Percentiles rank a stretch among this genome's conserved stretches.
Evolutionary conservation across 1,139 yeast species (phyloP).

Genomic region (Geotrichum klebahnii): DNA sequence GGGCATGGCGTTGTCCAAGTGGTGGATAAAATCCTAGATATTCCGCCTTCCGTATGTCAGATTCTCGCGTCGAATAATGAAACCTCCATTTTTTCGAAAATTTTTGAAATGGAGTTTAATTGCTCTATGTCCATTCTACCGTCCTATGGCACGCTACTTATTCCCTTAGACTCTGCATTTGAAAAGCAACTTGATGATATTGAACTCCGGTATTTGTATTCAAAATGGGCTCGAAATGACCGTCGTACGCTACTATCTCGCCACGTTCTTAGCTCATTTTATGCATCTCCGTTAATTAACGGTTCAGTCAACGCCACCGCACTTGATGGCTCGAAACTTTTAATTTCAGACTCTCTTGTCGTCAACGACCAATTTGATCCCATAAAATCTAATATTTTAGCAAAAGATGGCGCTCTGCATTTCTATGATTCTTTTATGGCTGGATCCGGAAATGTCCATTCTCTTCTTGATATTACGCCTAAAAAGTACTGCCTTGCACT

Average conservation of each 20-base stretch:
- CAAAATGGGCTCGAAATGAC: slow-evolving; percentile 41
- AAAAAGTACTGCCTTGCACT: slow-evolving; percentile 70
- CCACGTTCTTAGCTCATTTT: slow-evolving; percentile 35
- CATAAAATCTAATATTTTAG: slow-evolving; percentile 44
- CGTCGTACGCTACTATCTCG: slow-evolving; percentile 38
- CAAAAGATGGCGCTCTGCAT: slow-evolving; percentile 63
- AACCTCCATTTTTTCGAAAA: slow-evolving; percentile 28
- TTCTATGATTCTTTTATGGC: slow-evolving; percentile 44
- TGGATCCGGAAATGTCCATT: slow-evolving; percentile 15
- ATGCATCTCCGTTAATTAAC: slow-evolving; percentile 27
- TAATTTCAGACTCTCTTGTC: slow-evolving; percentile 24
- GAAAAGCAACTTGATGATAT: slow-evolving; percentile 42
- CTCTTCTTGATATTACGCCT: slow-evolving; percentile 51
- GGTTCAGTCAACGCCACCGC: slow-evolving; percentile 32
- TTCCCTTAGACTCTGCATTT: slow-evolving; percentile 47
- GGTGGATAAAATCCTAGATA: slow-evolving; percentile 49
- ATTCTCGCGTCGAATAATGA: slow-evolving; percentile 34
- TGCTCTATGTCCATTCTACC: slow-evolving; percentile 24
- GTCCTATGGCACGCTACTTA: slow-evolving; percentile 39
- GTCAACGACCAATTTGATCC: slow-evolving; percentile 35
- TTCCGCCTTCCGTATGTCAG: slow-evolving; percentile 47
- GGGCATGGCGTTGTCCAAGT: slow-evolving; percentile 75
- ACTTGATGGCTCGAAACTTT: slow-evolving; percentile 30
- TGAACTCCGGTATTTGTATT: slow-evolving; percentile 48
- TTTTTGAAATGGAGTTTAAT: slow-evolving; percentile 30